A percentile compares a stretch with the other conserved stretches of the same genome.
These are phyloP conservation scores for Euphorbia schlechtendalii DNA, from an alignment of 441 rosid genomes.

Conservation along the genomic window DNA sequence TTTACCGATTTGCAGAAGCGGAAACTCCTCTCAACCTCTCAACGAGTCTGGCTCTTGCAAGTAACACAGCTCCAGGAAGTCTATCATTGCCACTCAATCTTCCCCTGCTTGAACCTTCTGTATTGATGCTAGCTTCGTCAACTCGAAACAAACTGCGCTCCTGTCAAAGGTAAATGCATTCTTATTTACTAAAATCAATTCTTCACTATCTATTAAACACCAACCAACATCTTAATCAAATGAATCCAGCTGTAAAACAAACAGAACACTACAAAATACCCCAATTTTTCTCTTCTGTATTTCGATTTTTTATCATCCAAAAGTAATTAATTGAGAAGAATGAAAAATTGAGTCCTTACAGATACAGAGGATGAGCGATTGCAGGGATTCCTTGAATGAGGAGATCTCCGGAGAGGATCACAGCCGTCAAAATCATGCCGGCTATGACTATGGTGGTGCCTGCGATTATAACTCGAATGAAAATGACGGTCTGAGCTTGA, in stretches of 20 bases:
- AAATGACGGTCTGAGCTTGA: slow-evolving; percentile 34
- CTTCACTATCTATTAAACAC: neutral
- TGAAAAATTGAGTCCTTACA: slow-evolving; percentile 21
- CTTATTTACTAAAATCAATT: neutral
- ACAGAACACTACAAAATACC: neutral
- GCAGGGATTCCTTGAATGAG: slow-evolving; percentile 28
- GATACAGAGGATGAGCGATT: slow-evolving; percentile 25
- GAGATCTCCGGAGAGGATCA: slow-evolving; percentile 49
- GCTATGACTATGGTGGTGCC: slow-evolving; percentile 19
- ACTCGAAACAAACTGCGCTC: slow-evolving; percentile 40
- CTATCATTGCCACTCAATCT: slow-evolving; percentile 44
- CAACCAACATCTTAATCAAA: no score
- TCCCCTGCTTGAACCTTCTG: slow-evolving; percentile 33
- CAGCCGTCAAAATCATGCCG: slow-evolving; percentile 52
- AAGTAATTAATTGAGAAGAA: neutral
- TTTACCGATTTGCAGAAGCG: slow-evolving; percentile 55
- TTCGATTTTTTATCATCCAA: neutral
- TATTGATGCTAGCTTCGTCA: slow-evolving; percentile 32
- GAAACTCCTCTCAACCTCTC: slow-evolving; percentile 84
- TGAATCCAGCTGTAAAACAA: no score
- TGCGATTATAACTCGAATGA: slow-evolving; percentile 22
- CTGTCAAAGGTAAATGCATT: slow-evolving; percentile 27
- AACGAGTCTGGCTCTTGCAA: slow-evolving; percentile 83
- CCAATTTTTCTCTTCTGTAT: no score
- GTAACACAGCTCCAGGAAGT: slow-evolving; percentile 87